Percentiles rank a stretch among this genome's conserved stretches.
Evolutionary conservation across 139 green algal genomes (phyloP).

Genomic region (Auxenochlorella pyrenoidosa): DNA sequence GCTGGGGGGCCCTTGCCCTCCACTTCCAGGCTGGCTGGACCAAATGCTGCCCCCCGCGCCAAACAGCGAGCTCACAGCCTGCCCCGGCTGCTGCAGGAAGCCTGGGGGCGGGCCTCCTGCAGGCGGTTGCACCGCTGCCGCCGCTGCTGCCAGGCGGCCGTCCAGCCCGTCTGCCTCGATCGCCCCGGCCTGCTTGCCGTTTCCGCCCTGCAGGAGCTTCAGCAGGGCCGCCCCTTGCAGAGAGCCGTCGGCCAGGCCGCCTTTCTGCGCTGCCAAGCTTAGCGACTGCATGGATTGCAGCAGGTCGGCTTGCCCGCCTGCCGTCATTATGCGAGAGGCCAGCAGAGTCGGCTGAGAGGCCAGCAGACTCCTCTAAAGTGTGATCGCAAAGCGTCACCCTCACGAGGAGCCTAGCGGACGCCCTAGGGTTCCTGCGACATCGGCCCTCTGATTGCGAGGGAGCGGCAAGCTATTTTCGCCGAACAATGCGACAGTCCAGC

Average conservation of each 20-base stretch:
- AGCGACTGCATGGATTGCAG: neutral
- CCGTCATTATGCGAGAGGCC: too few species aligned
- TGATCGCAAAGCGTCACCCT: too few species aligned
- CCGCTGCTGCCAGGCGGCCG: neutral
- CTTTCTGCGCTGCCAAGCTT: neutral
- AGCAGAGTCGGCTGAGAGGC: too few species aligned
- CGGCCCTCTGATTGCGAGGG: too few species aligned
- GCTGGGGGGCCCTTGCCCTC: neutral
- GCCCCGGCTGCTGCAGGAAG: neutral
- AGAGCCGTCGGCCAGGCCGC: neutral
- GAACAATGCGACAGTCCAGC: too few species aligned
- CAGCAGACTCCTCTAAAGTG: too few species aligned
- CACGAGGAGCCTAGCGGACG: too few species aligned
- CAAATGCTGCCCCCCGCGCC: slow-evolving; percentile 26
- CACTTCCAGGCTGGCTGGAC: slow-evolving; percentile 5
- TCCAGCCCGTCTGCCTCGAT: neutral
- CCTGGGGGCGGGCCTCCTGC: neutral
- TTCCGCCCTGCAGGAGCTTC: slow-evolving; percentile 10
- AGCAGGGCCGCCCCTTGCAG: slow-evolving; percentile 2
- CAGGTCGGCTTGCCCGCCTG: too few species aligned
- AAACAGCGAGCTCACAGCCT: slow-evolving; percentile 28
- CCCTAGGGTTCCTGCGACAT: too few species aligned
- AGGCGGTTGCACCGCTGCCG: neutral
- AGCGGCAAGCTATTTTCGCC: too few species aligned
- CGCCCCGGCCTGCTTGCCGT: neutral